Evolutionary conservation across 2,329 filamentous ascomycete genomes (phyloP), one percentile per base, ranked within the genome.

Genomic region (Fusarium chaquense): DNA sequence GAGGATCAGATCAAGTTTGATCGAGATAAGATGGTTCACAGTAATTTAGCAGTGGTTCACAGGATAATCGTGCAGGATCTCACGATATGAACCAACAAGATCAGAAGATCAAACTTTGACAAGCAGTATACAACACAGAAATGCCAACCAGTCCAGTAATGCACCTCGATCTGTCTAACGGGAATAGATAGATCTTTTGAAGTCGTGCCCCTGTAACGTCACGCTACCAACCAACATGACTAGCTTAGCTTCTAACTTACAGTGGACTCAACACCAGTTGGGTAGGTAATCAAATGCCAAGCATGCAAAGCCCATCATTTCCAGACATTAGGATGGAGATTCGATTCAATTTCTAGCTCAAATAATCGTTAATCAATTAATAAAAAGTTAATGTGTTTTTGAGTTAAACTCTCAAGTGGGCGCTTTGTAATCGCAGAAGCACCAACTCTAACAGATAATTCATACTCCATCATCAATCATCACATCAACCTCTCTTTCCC

Each of bases 141-240:
- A 38, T 7, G n/a, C 33, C 20, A 28, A 6, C n/a, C 18, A 38
- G 12, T 41, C n/a, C 33, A 40, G 20, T 18, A 41, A 28, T 22
- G 24, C 35, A 26, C 6, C 28, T 30, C 35, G 49, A 52, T 41
- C 35, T 52, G 24, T 52, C 33, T 41, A 41, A 41, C 33, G 49
- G 24, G 35, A 52, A 30, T 41, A 52, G 46, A 50, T 22, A 18
- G 22, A 58, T 30, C 30, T 35, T 40, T 30, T 33, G 10, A 22
- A 52, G 33, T 52, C 30, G n/a, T 33, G 38, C 26, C 59, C 38
- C 35, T 59, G 40, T 13, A 59, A 52, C 45, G 33, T 62, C 59
- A 62, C 59, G 40, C 38, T 52, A 28, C n/a, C 46, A 52, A 45
- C 40, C 54, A 32, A 10, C 54, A 50, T 62, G 59, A 59, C 59